Percentiles rank a stretch among this genome's conserved stretches.
Evolutionary conservation across 495 filamentous ascomycete species (phyloP).

Genomic region (Jackrogersella minutella): DNA sequence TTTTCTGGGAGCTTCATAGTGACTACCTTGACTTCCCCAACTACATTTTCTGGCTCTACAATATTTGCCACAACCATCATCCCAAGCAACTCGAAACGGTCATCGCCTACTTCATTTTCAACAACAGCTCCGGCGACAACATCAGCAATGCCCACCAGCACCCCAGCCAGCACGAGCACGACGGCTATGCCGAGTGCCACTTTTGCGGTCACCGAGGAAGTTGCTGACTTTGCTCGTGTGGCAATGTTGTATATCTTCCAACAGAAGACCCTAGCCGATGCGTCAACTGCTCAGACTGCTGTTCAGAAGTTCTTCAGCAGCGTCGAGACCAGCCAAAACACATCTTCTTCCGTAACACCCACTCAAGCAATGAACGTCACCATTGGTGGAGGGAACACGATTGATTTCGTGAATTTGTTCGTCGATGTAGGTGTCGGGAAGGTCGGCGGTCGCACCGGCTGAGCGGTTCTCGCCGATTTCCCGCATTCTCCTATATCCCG

Average conservation of each 20-base stretch:
- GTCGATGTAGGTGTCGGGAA: constrained; percentile 50
- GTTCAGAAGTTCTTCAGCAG: constrained; percentile 63
- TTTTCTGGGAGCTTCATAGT: constrained; percentile 41
- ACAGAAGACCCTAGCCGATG: constrained; percentile 57
- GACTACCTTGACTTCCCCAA: constrained; percentile 39
- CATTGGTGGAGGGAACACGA: constrained; percentile 51
- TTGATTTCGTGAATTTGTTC: constrained; percentile 56
- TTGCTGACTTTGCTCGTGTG: constrained; percentile 72
- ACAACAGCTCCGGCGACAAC: constrained; percentile 38
- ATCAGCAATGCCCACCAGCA: constrained; percentile 20
- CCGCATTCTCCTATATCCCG: constrained; percentile 3
- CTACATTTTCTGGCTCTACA: constrained; percentile 35
- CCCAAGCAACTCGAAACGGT: constrained; percentile 21
- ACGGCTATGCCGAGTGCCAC: constrained; percentile 38
- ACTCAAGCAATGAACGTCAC: constrained; percentile 53
- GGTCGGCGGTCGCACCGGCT: constrained; percentile 33
- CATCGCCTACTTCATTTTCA: constrained; percentile 39
- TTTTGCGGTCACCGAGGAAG: constrained; percentile 56
- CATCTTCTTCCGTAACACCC: constrained; percentile 28
- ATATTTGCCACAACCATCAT: constrained; percentile 39
- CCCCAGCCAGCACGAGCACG: constrained; percentile 38
- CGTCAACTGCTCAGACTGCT: constrained; percentile 63
- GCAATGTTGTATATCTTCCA: constrained; percentile 70
- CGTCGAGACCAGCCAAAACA: constrained; percentile 38
- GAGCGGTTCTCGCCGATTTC: neutral